Conservation (phyloP, 2,329 filamentous ascomycete genomes). For the Apiospora aurea region DNA sequence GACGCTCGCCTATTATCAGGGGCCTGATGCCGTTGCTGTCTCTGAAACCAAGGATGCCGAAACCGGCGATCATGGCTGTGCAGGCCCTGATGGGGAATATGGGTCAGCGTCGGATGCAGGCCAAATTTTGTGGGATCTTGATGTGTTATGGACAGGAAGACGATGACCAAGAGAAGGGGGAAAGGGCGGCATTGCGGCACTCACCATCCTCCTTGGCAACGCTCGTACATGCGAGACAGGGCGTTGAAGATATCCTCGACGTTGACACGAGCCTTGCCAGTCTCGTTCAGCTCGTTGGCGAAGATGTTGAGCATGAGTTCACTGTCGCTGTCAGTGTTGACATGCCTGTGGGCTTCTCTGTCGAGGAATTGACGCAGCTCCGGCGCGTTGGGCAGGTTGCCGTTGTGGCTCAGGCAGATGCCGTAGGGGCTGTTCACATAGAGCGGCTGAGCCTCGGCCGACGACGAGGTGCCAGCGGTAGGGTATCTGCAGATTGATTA, state of each 20-base stretch:
- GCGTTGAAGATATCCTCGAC: slow-evolving; percentile 79
- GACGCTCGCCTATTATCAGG: slow-evolving; percentile 47
- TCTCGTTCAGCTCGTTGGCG: slow-evolving; percentile 81
- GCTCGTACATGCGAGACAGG: slow-evolving; percentile 75
- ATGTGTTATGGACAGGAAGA: neutral
- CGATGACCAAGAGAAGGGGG: neutral
- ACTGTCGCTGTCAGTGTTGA: slow-evolving; percentile 44
- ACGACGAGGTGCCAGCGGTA: slow-evolving; percentile 73
- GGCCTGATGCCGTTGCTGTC: slow-evolving; percentile 83
- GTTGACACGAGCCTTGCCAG: slow-evolving; percentile 84
- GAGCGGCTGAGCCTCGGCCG: slow-evolving; percentile 81
- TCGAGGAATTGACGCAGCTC: slow-evolving; percentile 65
- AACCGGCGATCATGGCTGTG: slow-evolving; percentile 84
- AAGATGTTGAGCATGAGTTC: slow-evolving; percentile 67
- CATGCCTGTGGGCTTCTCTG: slow-evolving; percentile 68
- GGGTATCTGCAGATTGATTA: slow-evolving; percentile 3
- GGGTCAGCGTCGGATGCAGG: slow-evolving; percentile 67
- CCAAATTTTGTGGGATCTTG: neutral
- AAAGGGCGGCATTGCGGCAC: neutral
- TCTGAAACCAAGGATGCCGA: slow-evolving; percentile 83
- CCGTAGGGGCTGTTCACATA: slow-evolving; percentile 81
- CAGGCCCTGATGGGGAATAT: slow-evolving; percentile 61
- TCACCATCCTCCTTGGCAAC: slow-evolving; percentile 50
- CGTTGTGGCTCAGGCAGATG: slow-evolving; percentile 73
- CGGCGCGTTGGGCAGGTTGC: slow-evolving; percentile 77